These are phyloP conservation scores for Berberis vulgaris DNA, from an alignment of 164 flowering plant genomes.

Conservation along the genomic window DNA sequence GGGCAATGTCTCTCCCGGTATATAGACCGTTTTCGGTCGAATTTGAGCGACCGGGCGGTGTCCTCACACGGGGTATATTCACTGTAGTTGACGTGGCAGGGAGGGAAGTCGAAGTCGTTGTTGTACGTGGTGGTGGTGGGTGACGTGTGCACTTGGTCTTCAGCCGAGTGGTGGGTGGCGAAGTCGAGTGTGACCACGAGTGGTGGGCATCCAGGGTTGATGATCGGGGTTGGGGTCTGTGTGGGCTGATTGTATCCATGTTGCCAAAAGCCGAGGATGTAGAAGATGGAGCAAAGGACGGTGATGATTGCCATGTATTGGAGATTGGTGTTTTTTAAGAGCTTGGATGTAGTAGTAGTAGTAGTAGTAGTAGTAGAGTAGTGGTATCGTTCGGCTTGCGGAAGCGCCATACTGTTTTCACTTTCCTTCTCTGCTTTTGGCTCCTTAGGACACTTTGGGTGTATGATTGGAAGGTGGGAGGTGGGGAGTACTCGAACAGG, in stretches of 20 bases:
- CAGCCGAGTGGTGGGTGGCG: conserved; percentile 38
- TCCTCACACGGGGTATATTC: conserved; percentile 95
- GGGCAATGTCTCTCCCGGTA: conserved; percentile 94
- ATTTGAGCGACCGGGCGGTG: conserved; percentile 48
- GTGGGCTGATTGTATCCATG: conserved; percentile 16
- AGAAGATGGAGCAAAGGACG: conserved; percentile 47
- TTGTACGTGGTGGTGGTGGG: conserved; percentile 15
- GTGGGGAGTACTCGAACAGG: too few species aligned
- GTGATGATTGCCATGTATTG: conserved; percentile 13
- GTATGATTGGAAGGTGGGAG: too few species aligned
- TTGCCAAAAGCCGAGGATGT: conserved; percentile 47
- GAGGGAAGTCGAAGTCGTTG: conserved; percentile 18
- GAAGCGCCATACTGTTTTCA: not conserved
- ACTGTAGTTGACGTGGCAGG: conserved; percentile 39
- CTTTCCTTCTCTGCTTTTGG: not conserved
- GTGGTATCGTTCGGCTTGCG: too few species aligned
- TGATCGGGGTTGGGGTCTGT: conserved; percentile 1
- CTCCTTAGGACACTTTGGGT: not conserved
- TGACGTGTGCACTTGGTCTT: conserved; percentile 4
- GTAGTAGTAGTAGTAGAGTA: too few species aligned
- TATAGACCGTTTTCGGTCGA: conserved; percentile 37
- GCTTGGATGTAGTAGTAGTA: too few species aligned
- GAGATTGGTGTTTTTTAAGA: conserved; percentile 27
- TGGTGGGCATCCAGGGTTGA: not conserved
- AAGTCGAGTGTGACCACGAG: conserved; percentile 38